Evolutionary conservation across 2,329 filamentous ascomycete species (phyloP).

Genomic region (Pleoardoris graminearum): DNA sequence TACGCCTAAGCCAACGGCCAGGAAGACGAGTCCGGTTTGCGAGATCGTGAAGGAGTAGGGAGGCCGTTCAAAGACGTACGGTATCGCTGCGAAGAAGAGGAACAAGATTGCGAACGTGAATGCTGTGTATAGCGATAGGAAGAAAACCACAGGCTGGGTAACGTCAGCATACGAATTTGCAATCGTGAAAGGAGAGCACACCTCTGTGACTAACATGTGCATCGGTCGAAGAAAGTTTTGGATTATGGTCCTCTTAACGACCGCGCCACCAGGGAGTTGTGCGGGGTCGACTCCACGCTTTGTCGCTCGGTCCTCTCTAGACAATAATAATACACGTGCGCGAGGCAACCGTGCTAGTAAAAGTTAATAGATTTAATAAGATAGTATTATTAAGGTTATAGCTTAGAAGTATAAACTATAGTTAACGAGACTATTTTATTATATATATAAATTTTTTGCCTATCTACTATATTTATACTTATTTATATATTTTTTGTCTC

Average conservation of each 20-base stretch:
- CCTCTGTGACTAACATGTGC: constrained; percentile 48
- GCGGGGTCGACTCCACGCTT: neutral
- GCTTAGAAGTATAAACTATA: too few relatives aligned
- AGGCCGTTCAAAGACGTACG: constrained; percentile 35
- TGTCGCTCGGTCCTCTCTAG: constrained; percentile 39
- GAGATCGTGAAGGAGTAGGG: constrained; percentile 36
- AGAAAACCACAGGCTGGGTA: constrained; percentile 37
- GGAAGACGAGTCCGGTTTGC: constrained; percentile 39
- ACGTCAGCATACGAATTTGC: neutral
- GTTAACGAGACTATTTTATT: too few relatives aligned
- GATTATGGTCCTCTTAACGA: constrained; percentile 32
- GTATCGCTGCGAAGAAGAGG: constrained; percentile 42
- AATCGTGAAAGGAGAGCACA: constrained; percentile 6
- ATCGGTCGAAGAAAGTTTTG: constrained; percentile 56
- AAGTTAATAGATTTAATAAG: too few relatives aligned
- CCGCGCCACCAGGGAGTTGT: constrained; percentile 29
- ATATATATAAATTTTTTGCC: too few relatives aligned
- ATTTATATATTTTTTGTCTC: too few relatives aligned
- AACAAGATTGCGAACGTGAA: constrained; percentile 43
- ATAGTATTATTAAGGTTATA: too few relatives aligned
- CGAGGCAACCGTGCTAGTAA: too few relatives aligned
- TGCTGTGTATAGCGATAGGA: constrained; percentile 41
- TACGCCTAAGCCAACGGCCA: constrained; percentile 40
- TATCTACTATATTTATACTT: too few relatives aligned
- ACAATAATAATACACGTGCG: too few relatives aligned